Percentiles rank a stretch among this genome's conserved stretches.
Evolutionary conservation across 2,329 filamentous ascomycete genomes (phyloP).

Genomic region (Scortechinia acanthostroma): DNA sequence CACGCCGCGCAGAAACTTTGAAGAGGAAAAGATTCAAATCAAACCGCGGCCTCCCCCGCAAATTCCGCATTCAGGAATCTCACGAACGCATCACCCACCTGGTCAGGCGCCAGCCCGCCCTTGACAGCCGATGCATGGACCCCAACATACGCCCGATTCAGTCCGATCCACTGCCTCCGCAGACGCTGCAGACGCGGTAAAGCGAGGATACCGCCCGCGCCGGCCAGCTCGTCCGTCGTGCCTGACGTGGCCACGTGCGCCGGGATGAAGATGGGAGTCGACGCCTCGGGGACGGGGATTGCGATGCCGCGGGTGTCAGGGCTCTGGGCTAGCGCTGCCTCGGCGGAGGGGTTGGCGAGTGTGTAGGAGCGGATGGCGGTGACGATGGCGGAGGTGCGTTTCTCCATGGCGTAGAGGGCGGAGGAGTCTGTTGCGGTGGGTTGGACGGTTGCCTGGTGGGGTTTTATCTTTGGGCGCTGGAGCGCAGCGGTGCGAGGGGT

Average conservation of each 20-base stretch:
- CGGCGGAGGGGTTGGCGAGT: constrained; percentile 22
- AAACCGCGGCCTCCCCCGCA: too few species aligned
- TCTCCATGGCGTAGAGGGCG: constrained; percentile 31
- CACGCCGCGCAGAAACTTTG: too few species aligned
- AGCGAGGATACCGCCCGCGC: constrained; percentile 25
- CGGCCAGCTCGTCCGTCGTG: constrained; percentile 29
- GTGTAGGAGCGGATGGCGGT: constrained; percentile 28
- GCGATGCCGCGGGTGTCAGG: constrained; percentile 14
- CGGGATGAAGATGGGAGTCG: constrained; percentile 21
- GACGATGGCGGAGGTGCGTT: constrained; percentile 18
- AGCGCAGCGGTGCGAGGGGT: constrained; percentile 9
- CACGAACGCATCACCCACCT: constrained; percentile 32
- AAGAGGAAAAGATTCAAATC: too few species aligned
- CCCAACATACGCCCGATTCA: constrained; percentile 28
- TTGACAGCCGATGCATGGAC: constrained; percentile 19
- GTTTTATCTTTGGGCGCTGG: constrained; percentile 18
- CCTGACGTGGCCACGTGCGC: constrained; percentile 21
- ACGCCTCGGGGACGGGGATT: constrained; percentile 20
- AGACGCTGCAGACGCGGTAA: constrained; percentile 30
- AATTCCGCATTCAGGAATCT: constrained; percentile 32
- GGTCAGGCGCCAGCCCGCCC: constrained; percentile 18
- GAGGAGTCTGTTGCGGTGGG: constrained; percentile 24
- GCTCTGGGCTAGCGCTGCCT: constrained; percentile 19
- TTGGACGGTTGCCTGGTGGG: constrained; percentile 30
- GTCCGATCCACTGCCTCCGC: constrained; percentile 32